Base-by-base conservation (phyloP, 176 grass and related monocot genomes). In the Oryza meyeriana region DNA sequence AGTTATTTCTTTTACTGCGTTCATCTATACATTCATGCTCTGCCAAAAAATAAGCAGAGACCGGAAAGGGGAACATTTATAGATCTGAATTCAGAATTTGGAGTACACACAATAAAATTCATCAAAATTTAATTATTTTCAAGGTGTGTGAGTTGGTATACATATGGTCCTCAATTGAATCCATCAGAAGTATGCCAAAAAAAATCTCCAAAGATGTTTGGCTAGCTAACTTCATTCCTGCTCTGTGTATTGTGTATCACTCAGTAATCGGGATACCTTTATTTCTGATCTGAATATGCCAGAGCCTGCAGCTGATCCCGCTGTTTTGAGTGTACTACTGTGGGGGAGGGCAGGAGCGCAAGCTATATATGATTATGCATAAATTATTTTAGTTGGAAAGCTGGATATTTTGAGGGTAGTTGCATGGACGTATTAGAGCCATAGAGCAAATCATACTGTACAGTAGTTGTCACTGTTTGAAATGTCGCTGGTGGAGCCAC, bases 381-480 rank as follows among this genome's bases (percentile, higher is more conserved):
- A 63, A 47, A 64, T 77, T 26, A 33, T 30, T 41, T 69, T 63
- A 52, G 32, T 48, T 22, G 24, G 16, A 65, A 72, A 41, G 4
- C 13, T 20, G 13, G 16, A 58, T 64, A 77, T 64, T 58, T 38
- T 5, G 4, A 7, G 8, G 64, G 44, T 77, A 31, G 73, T 73
- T 89, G 82, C 79, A 34, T 80, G 81, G 75, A 79, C 81, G 47
- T 61, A 18, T 32, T 73, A 18, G 64, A 87, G 44, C 65, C 76
- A 40, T 10, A 32, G 7, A 41, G 34, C 33, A 79, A 48, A 20
- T 10, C 10, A 30, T 18, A 6, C 13, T 52, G 39, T 34, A 22
- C 41, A 33, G 25, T 74, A 69, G 22, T 36, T 2, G 81, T 80
- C 87, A 4, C 10, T 89, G 63, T 89, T 59, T 84, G 69, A 61